Evolutionary conservation across 257 asterid genomes (phyloP).

Genomic region (Dorcoceras hygrometricum): DNA sequence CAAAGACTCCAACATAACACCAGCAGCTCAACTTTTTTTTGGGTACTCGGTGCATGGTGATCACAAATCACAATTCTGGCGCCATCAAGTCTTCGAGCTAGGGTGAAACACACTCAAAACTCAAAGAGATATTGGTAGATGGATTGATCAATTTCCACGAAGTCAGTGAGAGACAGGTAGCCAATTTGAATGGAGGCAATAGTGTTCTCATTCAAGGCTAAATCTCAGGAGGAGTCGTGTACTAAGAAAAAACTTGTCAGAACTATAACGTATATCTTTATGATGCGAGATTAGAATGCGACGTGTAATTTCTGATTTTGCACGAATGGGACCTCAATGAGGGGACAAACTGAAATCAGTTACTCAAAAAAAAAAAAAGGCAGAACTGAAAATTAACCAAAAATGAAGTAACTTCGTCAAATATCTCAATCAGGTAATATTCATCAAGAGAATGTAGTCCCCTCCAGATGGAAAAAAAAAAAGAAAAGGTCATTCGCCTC

Average conservation of each 20-base stretch:
- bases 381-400: neutral
- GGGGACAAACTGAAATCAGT: neutral
- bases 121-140: neutral
- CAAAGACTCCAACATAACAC: neutral
- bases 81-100: neutral
- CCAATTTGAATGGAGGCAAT: neutral
- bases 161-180: neutral
- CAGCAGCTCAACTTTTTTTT: neutral
- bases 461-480: neutral
- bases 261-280: neutral
- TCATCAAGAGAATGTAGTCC: neutral
- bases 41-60: neutral
- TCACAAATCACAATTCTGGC: neutral
- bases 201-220: neutral
- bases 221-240: neutral
- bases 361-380: neutral
- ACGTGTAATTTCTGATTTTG: neutral
- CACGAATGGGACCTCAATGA: neutral
- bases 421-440: neutral
- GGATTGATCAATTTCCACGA: neutral
- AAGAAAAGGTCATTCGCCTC: too few relatives aligned
- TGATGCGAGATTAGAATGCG: neutral
- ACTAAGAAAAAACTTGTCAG: neutral
- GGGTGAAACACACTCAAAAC: neutral
- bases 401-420: neutral